Base-by-base conservation (phyloP, 176 grass and related monocot species). In the Oryza glumipatula region DNA sequence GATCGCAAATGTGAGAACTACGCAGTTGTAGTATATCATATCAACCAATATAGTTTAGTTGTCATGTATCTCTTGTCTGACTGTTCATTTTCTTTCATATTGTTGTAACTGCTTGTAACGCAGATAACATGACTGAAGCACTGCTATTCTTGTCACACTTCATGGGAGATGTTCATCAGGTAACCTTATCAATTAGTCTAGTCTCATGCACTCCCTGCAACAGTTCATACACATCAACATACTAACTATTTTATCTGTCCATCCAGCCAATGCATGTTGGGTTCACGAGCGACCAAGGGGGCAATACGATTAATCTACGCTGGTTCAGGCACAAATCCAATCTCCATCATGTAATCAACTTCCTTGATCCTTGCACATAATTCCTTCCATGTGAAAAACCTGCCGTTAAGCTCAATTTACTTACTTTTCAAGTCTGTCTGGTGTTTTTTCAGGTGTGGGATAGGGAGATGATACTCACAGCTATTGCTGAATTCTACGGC, bases 151-250 rank as follows among this genome's bases (percentile, higher is more conserved):
- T 95, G 64, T 93, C 95, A 2, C 95, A 98, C 80, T 98, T 98
- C 88, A 98, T 93, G 90, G 95, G 95, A 44, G 92, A 98, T 48
- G 79, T 98, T 90, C 95, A 95, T 88, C 95, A 98, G 88, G 92
- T 87, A 82, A 70, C 0, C 4, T 54, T 13, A n/a, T 6, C 38
- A 6, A 38, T 9, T 68, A 16, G 0, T 73, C 11, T 54, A 30
- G 12, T 33, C 7, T 36, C 41, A 49, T 49, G 38, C 26, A 72
- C 12, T 72, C 2, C 2, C 26, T 3, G 45, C 3, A 3, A 48
- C 26, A 24, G 8, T 46, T 22, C 41, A 48, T 48, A 38, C 3
- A 5, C 43, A 35, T 52, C 26, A 39, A 23, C 11, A 12, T 17
- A 36, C 11, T 30, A 21, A 21, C 1, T 67, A 4, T 19, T 41